Evolutionary conservation across 768 basidiomycete species (phyloP).

Genomic region (Filobasidium floriforme): DNA sequence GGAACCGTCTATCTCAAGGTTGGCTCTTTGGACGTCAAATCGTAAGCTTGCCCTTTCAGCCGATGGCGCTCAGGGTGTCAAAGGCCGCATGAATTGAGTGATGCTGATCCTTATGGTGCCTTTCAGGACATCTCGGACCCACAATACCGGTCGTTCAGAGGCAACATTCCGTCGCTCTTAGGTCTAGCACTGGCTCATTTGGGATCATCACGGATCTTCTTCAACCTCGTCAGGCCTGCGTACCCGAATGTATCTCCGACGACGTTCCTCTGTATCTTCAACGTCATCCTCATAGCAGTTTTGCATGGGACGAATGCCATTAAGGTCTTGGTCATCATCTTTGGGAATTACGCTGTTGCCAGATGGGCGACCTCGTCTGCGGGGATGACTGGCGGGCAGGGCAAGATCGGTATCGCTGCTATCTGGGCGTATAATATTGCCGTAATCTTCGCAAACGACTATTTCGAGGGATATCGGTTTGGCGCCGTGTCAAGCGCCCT

Average conservation of each 20-base stretch:
- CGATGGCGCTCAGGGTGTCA: background rate
- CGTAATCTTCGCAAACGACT: slow-evolving; percentile 70
- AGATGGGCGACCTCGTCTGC: slow-evolving; percentile 45
- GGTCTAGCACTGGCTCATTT: slow-evolving; percentile 55
- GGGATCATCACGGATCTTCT: slow-evolving; percentile 54
- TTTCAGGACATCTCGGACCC: slow-evolving; percentile 80
- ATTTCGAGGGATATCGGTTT: slow-evolving; percentile 66
- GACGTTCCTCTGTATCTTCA: slow-evolving; percentile 24
- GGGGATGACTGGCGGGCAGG: slow-evolving; percentile 46
- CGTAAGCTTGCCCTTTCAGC: slow-evolving; percentile 50
- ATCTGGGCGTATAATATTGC: slow-evolving; percentile 70
- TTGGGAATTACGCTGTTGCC: slow-evolving; percentile 61
- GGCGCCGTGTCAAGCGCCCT: slow-evolving; percentile 54
- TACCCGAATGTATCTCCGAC: slow-evolving; percentile 8
- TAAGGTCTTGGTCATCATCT: slow-evolving; percentile 69
- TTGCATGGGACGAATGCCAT: slow-evolving; percentile 74
- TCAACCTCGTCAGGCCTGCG: slow-evolving; percentile 15
- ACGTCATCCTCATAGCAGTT: slow-evolving; percentile 54
- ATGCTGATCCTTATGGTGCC: background rate
- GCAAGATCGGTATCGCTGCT: slow-evolving; percentile 48
- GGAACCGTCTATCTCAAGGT: slow-evolving; percentile 56
- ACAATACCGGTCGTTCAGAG: slow-evolving; percentile 82
- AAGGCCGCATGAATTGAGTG: no score
- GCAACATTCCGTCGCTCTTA: slow-evolving; percentile 62
- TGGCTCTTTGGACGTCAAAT: slow-evolving; percentile 76